Conservation (phyloP, 139 green algal genomes). For the Closterium sp. region DNA sequence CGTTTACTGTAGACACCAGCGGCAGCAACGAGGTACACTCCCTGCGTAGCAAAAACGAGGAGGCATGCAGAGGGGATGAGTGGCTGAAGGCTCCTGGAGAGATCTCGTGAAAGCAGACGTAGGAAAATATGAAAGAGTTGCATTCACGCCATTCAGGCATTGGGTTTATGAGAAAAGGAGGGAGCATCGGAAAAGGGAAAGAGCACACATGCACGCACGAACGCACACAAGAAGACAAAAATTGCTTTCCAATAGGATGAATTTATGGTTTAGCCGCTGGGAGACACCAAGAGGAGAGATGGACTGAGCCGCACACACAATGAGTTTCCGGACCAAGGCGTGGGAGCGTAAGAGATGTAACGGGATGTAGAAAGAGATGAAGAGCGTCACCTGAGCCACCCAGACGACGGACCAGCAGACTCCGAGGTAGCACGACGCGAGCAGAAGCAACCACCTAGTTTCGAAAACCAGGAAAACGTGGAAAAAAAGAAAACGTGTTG, state of each 20-base stretch:
- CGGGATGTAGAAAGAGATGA: background rate
- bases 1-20: background rate
- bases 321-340: too few relatives aligned
- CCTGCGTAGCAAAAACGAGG: background rate
- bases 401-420: background rate
- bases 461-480: background rate
- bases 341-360: too few relatives aligned
- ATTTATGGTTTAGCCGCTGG: too few relatives aligned
- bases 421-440: background rate
- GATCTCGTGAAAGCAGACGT: background rate
- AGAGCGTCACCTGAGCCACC: background rate
- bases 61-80: background rate
- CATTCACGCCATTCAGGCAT: too few relatives aligned
- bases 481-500: too few relatives aligned
- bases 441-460: background rate
- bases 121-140: background rate
- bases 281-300: too few relatives aligned
- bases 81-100: background rate
- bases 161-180: too few relatives aligned
- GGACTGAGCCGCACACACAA: too few relatives aligned
- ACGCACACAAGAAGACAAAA: too few relatives aligned
- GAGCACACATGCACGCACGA: too few relatives aligned
- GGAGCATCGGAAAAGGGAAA: too few relatives aligned
- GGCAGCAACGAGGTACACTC: background rate
- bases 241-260: too few relatives aligned